Conservation (phyloP, 2,329 filamentous ascomycete genomes). For the Ceratocystis ficicola region DNA sequence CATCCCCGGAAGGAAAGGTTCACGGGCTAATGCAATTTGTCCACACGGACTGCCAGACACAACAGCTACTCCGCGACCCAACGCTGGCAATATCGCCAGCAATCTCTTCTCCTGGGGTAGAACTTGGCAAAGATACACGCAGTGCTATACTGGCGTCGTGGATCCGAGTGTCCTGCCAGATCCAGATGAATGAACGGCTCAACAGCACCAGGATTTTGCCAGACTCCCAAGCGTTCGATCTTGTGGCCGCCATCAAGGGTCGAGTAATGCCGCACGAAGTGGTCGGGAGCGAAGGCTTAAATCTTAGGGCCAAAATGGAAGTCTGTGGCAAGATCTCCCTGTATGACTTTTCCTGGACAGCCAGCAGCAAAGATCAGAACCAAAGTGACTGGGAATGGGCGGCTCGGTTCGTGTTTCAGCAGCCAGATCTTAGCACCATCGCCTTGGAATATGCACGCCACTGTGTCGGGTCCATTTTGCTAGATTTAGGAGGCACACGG, state of each 20-base stretch:
- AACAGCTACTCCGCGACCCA: slow-evolving; percentile 5
- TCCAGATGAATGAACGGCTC: slow-evolving; percentile 13
- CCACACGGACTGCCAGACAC: slow-evolving; percentile 16
- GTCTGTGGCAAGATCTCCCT: slow-evolving; percentile 18
- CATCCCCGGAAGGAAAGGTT: not conserved
- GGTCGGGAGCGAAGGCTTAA: slow-evolving; percentile 12
- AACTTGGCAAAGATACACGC: slow-evolving; percentile 18
- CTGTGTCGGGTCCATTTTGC: slow-evolving; percentile 19
- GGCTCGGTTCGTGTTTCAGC: slow-evolving; percentile 16
- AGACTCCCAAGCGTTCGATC: slow-evolving; percentile 1
- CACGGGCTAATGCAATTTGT: slow-evolving; percentile 17
- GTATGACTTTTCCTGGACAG: slow-evolving; percentile 18
- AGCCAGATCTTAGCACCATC: slow-evolving; percentile 18
- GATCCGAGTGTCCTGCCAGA: slow-evolving; percentile 12
- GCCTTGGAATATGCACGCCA: slow-evolving; percentile 18
- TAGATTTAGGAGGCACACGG: slow-evolving; percentile 17
- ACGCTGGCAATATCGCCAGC: not conserved
- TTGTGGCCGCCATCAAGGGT: slow-evolving; percentile 15
- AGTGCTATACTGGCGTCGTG: slow-evolving; percentile 17
- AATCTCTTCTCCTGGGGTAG: slow-evolving; percentile 14
- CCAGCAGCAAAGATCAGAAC: not conserved
- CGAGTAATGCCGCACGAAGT: slow-evolving; percentile 14
- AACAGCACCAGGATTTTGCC: not conserved
- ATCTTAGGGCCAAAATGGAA: slow-evolving; percentile 18
- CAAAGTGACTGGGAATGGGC: slow-evolving; percentile 18